Conservation (phyloP, 2,329 filamentous ascomycete genomes). For the Exophiala bonariae region DNA sequence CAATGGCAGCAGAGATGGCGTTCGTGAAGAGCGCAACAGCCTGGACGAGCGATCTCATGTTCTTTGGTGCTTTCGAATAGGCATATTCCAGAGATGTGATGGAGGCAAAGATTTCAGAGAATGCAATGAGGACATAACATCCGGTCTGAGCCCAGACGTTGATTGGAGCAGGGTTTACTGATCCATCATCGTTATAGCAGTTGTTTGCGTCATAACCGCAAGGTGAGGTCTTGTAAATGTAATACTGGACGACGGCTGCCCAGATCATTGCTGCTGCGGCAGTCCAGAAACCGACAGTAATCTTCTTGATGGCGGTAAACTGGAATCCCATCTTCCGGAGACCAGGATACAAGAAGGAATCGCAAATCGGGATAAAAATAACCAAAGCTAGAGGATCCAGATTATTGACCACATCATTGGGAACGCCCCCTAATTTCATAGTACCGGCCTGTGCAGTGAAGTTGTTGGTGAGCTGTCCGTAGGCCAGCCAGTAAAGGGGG, state of each 20-base stretch:
- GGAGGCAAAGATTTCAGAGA: constrained; percentile 61
- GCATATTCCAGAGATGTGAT: constrained; percentile 72
- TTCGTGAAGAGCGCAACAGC: constrained; percentile 70
- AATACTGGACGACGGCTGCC: constrained; percentile 57
- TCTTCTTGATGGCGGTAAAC: constrained; percentile 59
- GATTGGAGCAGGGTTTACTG: constrained; percentile 20
- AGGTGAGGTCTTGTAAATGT: constrained; percentile 57
- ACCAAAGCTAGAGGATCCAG: constrained; percentile 62
- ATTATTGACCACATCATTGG: constrained; percentile 62
- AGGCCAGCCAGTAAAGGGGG: constrained; percentile 54
- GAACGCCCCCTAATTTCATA: constrained; percentile 53
- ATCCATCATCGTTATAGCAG: constrained; percentile 30
- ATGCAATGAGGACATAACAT: constrained; percentile 53
- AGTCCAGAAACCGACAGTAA: constrained; percentile 58
- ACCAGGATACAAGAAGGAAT: constrained; percentile 56
- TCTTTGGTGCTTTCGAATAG: constrained; percentile 71
- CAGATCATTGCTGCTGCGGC: constrained; percentile 55
- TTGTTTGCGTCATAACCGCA: constrained; percentile 52
- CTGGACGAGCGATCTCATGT: constrained; percentile 74
- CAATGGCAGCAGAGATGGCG: constrained; percentile 68
- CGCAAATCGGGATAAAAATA: constrained; percentile 38
- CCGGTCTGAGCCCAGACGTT: constrained; percentile 49
- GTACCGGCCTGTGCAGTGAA: constrained; percentile 52
- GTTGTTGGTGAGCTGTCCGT: constrained; percentile 52
- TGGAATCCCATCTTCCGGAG: constrained; percentile 53